Base-by-base conservation (phyloP, 805 yeast genomes). In the Kluyveromyces dobzhanskii region DNA sequence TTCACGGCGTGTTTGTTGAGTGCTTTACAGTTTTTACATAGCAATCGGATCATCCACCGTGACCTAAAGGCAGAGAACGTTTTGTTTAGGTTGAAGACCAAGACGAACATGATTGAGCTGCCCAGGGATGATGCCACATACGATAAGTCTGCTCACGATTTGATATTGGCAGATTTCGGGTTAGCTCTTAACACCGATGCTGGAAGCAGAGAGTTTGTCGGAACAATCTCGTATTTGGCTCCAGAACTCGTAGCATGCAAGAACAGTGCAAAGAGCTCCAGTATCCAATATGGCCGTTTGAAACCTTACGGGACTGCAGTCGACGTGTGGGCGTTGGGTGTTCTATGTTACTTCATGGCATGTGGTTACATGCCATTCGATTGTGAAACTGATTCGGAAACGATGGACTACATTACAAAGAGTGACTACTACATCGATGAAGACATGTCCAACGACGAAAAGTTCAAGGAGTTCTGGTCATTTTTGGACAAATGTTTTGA, bases 291-390 rank as follows among this genome's bases (percentile, higher is more conserved):
- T 2, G 39, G 44, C 2, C 18, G 39, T 5, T 26, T 54, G 12
- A 32, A 44, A 11, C 41, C 76, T n/a, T 81, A 80, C 48, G 72
- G 73, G 18, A 67, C 62, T 44, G 69, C 74, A 3, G 80, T 80
- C 2, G 90, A 81, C 52, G 66, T 81, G 24, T 81, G 90, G 90
- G 82, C 88, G 0, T 64, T 81, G 19, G 90, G 88, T 2, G 86
- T 81, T 2, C 63, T 80, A 25, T 70, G 80, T 2, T 82, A 80
- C 54, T 80, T 81, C 49, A 70, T 80, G 70, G 67, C 78, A 12
- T 70, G 81, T 44, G 88, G 88, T 2, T 82, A 80, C 53, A 75
- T 81, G 61, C 90, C 90, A 1, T 81, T 81, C 56, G 88, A 81
- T 49, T 75, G 87, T 45, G 87, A 80, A 37, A 70, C 76, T 4